Base-by-base conservation (phyloP, 2,329 filamentous ascomycete genomes). In the Penicillium decumbens region DNA sequence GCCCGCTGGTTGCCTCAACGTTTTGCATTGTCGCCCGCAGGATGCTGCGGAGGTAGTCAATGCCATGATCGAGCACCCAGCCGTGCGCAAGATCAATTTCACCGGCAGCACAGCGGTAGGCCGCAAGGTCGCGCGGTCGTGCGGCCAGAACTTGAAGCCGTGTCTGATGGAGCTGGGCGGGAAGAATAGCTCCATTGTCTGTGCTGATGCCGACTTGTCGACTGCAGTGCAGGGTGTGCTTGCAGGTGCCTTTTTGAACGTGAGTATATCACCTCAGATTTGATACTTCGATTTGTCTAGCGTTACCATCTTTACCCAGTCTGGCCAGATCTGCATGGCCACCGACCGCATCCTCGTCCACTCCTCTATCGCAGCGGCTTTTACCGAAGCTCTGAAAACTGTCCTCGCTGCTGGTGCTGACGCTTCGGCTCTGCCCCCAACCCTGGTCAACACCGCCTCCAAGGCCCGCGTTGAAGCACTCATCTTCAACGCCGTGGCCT, bases 311-410 rank as follows among this genome's bases (percentile, higher is more conserved):
- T 77, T 15, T 27, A 42, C 6, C 25, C 25, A 72, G 64, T 65
- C 76, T 1, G 88, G 89, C 0, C 89, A 95, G 68, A 83, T 92
- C 37, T 93, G 89, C 75, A 92, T 93, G 87, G 77, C 79, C 23
- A 92, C 88, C 0, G 88, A 93, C 69, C 79, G 83, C 15, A 84
- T 91, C 48, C 65, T 84, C 23, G 77, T 84, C n/a, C 76, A 83
- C 65, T 73, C 73, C 43, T 73, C 71, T 33, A 74, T 85, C 53
- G 72, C 74, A 39, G 65, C 71, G 4, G 63, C 74, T 3, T 85
- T 85, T 65, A 73, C 70, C n/a, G 63, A 70, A 10, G 75, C 74
- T 0, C 70, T 81, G 18, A 73, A 76, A 49, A 64, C 50, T 1
- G 72, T 73, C 3, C 64, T 75, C 0, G 63, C 24, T 55, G 72